Base-by-base conservation (phyloP, 805 yeast genomes). In the Brettanomyces sp. region DNA sequence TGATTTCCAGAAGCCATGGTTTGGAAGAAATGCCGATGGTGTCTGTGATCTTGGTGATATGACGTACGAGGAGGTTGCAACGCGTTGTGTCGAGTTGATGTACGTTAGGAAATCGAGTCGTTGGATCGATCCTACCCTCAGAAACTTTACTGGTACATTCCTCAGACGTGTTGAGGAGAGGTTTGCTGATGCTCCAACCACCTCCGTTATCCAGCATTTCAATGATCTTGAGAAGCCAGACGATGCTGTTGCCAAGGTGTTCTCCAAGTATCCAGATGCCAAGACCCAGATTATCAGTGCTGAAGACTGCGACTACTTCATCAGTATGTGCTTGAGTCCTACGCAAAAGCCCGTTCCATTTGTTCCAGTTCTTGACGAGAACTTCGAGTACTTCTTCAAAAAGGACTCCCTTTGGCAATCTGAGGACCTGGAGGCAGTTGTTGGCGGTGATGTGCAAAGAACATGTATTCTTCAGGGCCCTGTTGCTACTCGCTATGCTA, bases 381-480 rank as follows among this genome's bases (percentile, higher is more conserved):
- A 87, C 72, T 88, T 93, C 59, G 97, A 93, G 68, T 81, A 83
- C 62, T 93, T 85, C 78, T 93, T 93, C 80, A 93, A 93, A 80
- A 93, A 93, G 73, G 99, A 93, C 68, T 91, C 98, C 30, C 76
- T 93, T 65, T 93, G 99, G 99, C 99, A 93, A 76, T 85, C 96
- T 23, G 98, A 93, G 74, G 91, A 87, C 64, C 77, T 93, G 63
- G 97, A 89, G 65, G 86, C 97, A 49, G 98, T 93, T 62, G 90
- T 87, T 54, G 98, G 77, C 55, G 88, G 85, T 59, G 99, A 93
- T 65, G 98, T 93, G 51, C 90, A 90, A 68, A 85, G 99, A 76
- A 91, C 97, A n/a, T 95, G 99, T 85, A 89, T 93, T 56, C 77
- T 93, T 60, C 96, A 89, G 59, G 98, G 99, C 57, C 99, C 99